A percentile compares a stretch with the other conserved stretches of the same genome.
Conservation (phyloP, 2,329 filamentous ascomycete genomes). For the Aphanocladium album region DNA sequence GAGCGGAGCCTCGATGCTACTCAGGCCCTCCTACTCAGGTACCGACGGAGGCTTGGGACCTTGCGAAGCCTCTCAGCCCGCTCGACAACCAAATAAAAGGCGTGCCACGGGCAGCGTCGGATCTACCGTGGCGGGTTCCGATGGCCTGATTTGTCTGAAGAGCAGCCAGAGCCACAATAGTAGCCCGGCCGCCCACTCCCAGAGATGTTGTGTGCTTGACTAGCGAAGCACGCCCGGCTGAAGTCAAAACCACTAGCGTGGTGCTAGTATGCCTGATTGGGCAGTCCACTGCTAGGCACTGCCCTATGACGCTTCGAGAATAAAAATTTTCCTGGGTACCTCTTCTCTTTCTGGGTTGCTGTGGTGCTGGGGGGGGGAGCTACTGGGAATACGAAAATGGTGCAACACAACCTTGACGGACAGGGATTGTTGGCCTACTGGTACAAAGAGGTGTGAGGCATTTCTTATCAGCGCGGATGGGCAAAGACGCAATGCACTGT, state of each 20-base stretch:
- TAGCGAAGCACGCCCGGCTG: neutral
- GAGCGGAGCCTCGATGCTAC: neutral
- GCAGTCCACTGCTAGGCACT: neutral
- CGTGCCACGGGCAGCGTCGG: neutral
- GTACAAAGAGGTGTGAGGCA: constrained; percentile 1
- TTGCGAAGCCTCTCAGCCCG: constrained; percentile 1
- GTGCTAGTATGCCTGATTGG: constrained; percentile 2
- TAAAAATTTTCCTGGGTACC: constrained; percentile 1
- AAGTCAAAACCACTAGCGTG: neutral
- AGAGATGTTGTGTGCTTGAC: neutral
- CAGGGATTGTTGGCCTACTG: neutral
- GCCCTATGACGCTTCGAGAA: neutral
- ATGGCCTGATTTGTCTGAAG: neutral
- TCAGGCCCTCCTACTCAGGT: neutral
- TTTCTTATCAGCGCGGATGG: neutral
- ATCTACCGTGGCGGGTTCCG: constrained; percentile 1
- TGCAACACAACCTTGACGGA: neutral
- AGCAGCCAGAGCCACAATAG: neutral
- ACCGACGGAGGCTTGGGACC: neutral
- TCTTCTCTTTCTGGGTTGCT: neutral
- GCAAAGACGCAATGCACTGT: neutral
- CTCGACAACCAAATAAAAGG: neutral
- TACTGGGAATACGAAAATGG: neutral
- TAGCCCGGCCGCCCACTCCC: neutral
- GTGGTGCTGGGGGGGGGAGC: too few species aligned